Base-by-base conservation (phyloP, 768 basidiomycete genomes). In the Boletus rubropictus region DNA sequence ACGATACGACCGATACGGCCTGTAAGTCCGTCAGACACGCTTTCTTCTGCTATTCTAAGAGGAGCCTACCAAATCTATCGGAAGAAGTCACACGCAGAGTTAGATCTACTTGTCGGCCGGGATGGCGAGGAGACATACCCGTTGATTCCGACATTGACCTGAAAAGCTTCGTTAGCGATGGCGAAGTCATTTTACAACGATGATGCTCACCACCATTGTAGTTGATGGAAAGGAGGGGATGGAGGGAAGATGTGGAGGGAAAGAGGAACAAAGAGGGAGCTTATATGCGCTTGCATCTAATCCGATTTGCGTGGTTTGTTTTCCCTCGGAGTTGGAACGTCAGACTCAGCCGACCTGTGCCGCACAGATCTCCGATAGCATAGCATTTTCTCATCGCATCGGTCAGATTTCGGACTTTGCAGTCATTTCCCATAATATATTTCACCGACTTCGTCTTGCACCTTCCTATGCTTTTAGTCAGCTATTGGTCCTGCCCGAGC, bases 1-100 rank as follows among this genome's bases (percentile, higher is more conserved):
- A 98, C 96, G 69, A 98, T 95, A 72, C 96, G 95, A 70, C 96
- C 95, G 67, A 98, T 98, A 78, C 96, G 95, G 78, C 95, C 95
- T 65, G 11, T 6, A 33, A 62, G n/a, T 58, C 37, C 3, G 34
- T 66, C 39, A 63, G 52, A 40, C 3, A 46, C 34, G 17, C 1
- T 9, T 15, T 1, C 17, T 34, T 10, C 17, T 3, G n/a, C 0
- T n/a, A 31, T 8, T 18, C 2, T 18, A 40, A 29, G 21, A 17
- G 24, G 12, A 20, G 62, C 85, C 65, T 65, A 89, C 89, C 89
- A 72, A 92, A 91, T 76, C 86, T 46, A 57, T 42, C 56, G 47
- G 10, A 56, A 50, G 39, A 35, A 40, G 48, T n/a, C 34, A 9
- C n/a, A n/a, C 7, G 27, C 3, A 15, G 18, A 41, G 48, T 64